Base-by-base conservation (phyloP, 2,329 filamentous ascomycete species). In the Arthrobotrys entomopaga region DNA sequence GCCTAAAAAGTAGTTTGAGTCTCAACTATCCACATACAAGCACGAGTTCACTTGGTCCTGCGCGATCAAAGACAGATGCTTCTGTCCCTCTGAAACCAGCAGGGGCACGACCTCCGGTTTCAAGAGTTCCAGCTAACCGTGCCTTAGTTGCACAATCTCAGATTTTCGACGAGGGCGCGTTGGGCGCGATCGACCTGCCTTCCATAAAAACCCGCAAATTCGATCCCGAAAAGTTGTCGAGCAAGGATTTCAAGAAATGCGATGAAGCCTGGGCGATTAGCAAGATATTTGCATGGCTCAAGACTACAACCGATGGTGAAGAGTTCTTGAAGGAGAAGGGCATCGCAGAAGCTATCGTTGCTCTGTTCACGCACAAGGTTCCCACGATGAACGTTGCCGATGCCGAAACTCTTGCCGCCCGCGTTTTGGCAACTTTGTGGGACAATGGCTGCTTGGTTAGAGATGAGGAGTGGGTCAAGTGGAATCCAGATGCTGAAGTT, bases 331-430 rank as follows among this genome's bases (percentile, higher is more conserved):
- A 91, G 80, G 88, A 91, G 79, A 91, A 92, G 79, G 89, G 91
- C 1, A 89, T 99, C 59, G 90, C 92, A 70, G 93, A 98, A 77
- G 93, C 92, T 1, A 85, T 99, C 48, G 89, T 97, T 48, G 91
- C 89, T 29, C 84, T 99, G 5, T 98, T 99, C 81, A 96, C 92
- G 1, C 87, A 91, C 82, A 98, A 97, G 81, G 93, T 99, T 0
- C 93, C 95, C 0, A 99, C 93, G 0, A 97, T 99, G 92, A 98
- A 99, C 78, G 94, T 95, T 48, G 93, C 94, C 4, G 96, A 99
- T 84, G 95, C 95, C 0, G 95, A 99, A 81, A 90, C 89, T 0
- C 84, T 99, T 59, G 92, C 91, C 75, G 87, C 87, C 70, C 88
- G 88, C 46, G 91, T 97, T 0, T 89, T 96, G 1, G 85, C 88